Percentiles rank a stretch among this genome's conserved stretches.
phyloP scores from a whole-genome alignment of 2,329 filamentous ascomycete species.

The Ambrosiella beaveri region DNA sequence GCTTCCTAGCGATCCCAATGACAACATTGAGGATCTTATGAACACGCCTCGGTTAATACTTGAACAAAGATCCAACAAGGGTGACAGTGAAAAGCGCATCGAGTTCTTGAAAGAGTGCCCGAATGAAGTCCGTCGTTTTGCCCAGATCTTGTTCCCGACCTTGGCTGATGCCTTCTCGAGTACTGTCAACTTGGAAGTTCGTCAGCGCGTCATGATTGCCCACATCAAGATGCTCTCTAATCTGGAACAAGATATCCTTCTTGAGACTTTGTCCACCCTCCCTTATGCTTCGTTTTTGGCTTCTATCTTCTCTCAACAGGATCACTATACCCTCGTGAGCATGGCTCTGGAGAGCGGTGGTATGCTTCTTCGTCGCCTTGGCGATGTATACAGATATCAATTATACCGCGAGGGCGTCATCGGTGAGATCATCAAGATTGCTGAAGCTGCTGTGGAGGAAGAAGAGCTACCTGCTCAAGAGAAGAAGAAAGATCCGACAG shows the following conservation, averaged over 20 bases:
- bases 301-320: slow-evolving; percentile 86
- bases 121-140: slow-evolving; percentile 74
- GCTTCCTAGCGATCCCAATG: slow-evolving; percentile 39
- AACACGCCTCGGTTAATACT: not conserved
- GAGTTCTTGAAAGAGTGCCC: slow-evolving; percentile 70
- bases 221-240: slow-evolving; percentile 97
- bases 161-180: slow-evolving; percentile 94
- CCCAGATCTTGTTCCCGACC: slow-evolving; percentile 82
- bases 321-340: slow-evolving; percentile 74
- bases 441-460: slow-evolving; percentile 20
- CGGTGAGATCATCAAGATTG: slow-evolving; percentile 70
- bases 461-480: not conserved
- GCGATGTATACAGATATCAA: slow-evolving; percentile 82
- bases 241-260: slow-evolving; percentile 66
- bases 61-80: not conserved
- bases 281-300: slow-evolving; percentile 93
- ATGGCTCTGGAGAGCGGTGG: slow-evolving; percentile 80
- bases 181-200: slow-evolving; percentile 85
- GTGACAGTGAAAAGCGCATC: slow-evolving; percentile 60
- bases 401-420: slow-evolving; percentile 96
- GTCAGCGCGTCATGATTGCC: slow-evolving; percentile 88
- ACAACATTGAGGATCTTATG: slow-evolving; percentile 20
- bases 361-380: slow-evolving; percentile 66
- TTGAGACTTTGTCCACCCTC: slow-evolving; percentile 71
- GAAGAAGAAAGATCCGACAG: not conserved